A percentile compares a stretch with the other conserved stretches of the same genome.
These are phyloP conservation scores for Penicillium sp. DNA, from an alignment of 2,329 filamentous ascomycete genomes.

Conservation along the genomic window DNA sequence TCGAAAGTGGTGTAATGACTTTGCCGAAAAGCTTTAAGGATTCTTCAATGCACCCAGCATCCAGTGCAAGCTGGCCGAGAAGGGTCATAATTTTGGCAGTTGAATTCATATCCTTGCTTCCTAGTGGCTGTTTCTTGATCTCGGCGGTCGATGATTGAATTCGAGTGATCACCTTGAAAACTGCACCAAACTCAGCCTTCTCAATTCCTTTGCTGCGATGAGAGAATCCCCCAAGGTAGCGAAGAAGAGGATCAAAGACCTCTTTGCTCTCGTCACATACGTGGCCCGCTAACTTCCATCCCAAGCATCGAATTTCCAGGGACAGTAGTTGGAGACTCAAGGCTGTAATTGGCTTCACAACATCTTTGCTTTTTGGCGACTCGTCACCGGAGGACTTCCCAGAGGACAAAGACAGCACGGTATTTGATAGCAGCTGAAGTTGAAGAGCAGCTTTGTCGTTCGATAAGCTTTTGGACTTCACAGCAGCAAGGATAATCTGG, in stretches of 20 bases:
- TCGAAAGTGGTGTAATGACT: conserved; percentile 31
- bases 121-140: conserved; percentile 27
- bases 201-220: conserved; percentile 35
- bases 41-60: conserved; percentile 41
- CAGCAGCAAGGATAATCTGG: conserved; percentile 39
- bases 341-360: conserved; percentile 29
- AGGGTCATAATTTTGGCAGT: conserved; percentile 36
- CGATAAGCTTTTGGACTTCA: conserved; percentile 35
- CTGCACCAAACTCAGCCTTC: conserved; percentile 37
- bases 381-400: conserved; percentile 12
- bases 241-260: conserved; percentile 44
- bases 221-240: conserved; percentile 39
- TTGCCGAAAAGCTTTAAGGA: conserved; percentile 38
- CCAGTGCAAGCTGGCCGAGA: conserved; percentile 43
- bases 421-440: conserved; percentile 46
- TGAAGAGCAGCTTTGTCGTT: conserved; percentile 45
- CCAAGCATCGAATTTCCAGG: conserved; percentile 42
- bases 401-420: conserved; percentile 37
- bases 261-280: conserved; percentile 44
- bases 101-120: conserved; percentile 24
- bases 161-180: conserved; percentile 38
- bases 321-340: conserved; percentile 44
- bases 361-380: conserved; percentile 20
- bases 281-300: conserved; percentile 46
- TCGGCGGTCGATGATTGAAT: conserved; percentile 33